phyloP scores from a whole-genome alignment of 352 stramenopile genomes.

The Phytopythium vexans region DNA sequence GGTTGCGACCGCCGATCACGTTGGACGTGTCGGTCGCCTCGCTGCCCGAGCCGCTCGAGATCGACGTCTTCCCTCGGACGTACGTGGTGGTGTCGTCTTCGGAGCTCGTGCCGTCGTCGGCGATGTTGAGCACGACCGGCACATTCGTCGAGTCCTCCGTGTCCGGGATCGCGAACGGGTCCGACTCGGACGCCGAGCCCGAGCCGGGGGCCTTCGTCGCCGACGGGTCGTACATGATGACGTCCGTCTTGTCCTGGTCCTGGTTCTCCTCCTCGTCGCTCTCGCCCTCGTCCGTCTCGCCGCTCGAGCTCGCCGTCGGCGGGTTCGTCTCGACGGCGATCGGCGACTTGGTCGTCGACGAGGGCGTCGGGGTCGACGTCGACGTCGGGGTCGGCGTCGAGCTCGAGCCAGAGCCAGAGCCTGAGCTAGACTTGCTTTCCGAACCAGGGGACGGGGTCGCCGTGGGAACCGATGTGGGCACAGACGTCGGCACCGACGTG shows the following conservation, averaged over 20 bases:
- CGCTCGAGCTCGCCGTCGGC: slow-evolving; percentile 4
- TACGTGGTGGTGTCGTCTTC: slow-evolving; percentile 41
- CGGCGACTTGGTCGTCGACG: slow-evolving; percentile 20
- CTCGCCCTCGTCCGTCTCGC: slow-evolving; percentile 15
- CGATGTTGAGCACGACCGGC: slow-evolving; percentile 50
- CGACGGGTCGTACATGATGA: slow-evolving; percentile 45
- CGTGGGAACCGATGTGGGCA: slow-evolving; percentile 2
- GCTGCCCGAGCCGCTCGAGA: slow-evolving; percentile 8
- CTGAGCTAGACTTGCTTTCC: background rate
- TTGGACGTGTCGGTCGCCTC: slow-evolving; percentile 24
- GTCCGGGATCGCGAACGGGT: slow-evolving; percentile 57
- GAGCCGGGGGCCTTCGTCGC: slow-evolving; percentile 20
- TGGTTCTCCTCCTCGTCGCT: slow-evolving; percentile 19
- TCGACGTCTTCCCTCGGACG: slow-evolving; percentile 33
- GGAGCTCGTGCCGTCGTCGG: slow-evolving; percentile 14
- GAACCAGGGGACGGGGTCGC: background rate
- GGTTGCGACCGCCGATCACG: slow-evolving; percentile 54
- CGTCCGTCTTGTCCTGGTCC: slow-evolving; percentile 39
- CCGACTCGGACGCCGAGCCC: slow-evolving; percentile 20
- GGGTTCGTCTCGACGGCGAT: slow-evolving; percentile 45
- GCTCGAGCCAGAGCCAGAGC: slow-evolving; percentile 3
- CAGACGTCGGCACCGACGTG: slow-evolving; percentile 10
- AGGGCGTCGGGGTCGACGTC: slow-evolving; percentile 13
- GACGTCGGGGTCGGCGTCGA: slow-evolving; percentile 17
- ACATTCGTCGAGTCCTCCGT: slow-evolving; percentile 23